Percentiles rank a stretch among this genome's conserved stretches.
phyloP scores from a whole-genome alignment of 2,329 filamentous ascomycete species.

The Aureobasidium uvarum region DNA sequence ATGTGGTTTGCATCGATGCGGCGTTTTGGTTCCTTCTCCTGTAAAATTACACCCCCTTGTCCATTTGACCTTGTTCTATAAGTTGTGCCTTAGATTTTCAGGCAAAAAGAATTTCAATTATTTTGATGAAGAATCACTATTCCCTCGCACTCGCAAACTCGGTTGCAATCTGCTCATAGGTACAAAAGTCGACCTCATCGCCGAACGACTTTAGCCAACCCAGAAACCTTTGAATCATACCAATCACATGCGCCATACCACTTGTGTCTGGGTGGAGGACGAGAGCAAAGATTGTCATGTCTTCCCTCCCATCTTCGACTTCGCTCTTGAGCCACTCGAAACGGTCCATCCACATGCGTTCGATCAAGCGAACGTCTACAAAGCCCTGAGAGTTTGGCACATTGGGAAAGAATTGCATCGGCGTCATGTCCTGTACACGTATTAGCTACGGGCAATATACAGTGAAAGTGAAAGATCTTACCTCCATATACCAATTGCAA shows the following conservation, averaged over 20 bases:
- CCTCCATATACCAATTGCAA: constrained; percentile 52
- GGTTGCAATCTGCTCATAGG: constrained; percentile 46
- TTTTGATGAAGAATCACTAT: neutral
- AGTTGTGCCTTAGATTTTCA: neutral
- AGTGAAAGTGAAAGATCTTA: neutral
- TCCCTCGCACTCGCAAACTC: constrained; percentile 32
- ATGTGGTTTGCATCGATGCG: constrained; percentile 23
- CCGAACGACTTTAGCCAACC: constrained; percentile 51
- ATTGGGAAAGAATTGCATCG: constrained; percentile 49
- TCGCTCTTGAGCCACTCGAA: constrained; percentile 54
- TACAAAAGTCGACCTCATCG: constrained; percentile 48
- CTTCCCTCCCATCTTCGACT: constrained; percentile 39
- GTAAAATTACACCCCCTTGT: constrained; percentile 23
- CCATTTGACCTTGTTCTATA: neutral
- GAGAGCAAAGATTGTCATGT: constrained; percentile 50
- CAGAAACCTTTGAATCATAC: constrained; percentile 56
- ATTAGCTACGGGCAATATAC: neutral
- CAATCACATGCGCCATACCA: constrained; percentile 61
- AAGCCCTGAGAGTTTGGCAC: constrained; percentile 57
- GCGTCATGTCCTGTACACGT: constrained; percentile 47
- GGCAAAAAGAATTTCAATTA: constrained; percentile 9
- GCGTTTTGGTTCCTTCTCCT: constrained; percentile 20
- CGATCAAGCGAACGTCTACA: constrained; percentile 56
- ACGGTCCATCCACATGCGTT: constrained; percentile 61
- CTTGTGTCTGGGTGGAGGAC: constrained; percentile 59